Evolutionary conservation across 495 filamentous ascomycete genomes (phyloP).

Genomic region (Margaritispora aquatica): DNA sequence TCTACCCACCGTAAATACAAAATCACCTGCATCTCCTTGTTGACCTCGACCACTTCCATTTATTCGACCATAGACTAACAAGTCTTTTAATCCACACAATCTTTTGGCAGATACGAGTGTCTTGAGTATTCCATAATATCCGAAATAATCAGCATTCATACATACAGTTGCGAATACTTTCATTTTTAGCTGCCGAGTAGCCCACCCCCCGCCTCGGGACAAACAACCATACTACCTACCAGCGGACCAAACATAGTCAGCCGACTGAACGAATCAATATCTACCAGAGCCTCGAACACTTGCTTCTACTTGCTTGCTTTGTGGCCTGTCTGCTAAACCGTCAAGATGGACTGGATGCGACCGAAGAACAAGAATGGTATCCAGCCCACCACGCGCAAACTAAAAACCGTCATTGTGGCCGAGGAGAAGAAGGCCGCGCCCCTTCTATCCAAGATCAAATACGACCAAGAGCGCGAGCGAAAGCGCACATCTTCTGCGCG

Average conservation of each 20-base stretch:
- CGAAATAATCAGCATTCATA: neutral
- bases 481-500: neutral
- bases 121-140: too few relatives aligned
- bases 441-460: conserved; percentile 1
- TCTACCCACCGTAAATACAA: too few relatives aligned
- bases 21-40: neutral
- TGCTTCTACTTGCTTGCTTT: neutral
- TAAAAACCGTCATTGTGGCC: neutral
- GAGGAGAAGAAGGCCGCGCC: neutral
- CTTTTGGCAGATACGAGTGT: neutral
- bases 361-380: conserved; percentile 3
- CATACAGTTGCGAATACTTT: too few relatives aligned
- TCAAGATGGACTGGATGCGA: neutral
- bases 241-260: neutral
- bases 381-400: neutral
- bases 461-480: neutral
- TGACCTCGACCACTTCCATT: neutral
- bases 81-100: neutral
- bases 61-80: neutral
- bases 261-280: neutral
- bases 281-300: neutral
- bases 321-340: neutral
- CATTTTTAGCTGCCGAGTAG: neutral
- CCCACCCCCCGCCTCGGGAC: neutral
- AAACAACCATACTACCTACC: too few relatives aligned